phyloP scores from a whole-genome alignment of 177 flowering plant species.

The Vitis hybrid region DNA sequence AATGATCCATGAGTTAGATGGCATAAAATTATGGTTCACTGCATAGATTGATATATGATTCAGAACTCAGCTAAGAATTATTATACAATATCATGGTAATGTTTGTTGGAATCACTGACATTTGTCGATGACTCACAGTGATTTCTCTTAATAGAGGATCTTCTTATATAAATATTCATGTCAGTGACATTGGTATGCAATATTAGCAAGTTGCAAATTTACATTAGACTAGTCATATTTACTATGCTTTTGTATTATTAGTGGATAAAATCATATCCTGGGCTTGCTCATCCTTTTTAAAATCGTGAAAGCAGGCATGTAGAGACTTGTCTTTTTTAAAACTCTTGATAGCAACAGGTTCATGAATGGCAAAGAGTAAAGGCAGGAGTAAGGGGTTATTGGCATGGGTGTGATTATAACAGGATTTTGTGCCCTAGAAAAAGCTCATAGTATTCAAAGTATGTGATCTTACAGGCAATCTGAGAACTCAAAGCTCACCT shows the following conservation, averaged over 20 bases:
- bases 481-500: background rate
- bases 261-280: background rate
- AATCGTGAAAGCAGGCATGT: background rate
- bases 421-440: background rate
- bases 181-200: background rate
- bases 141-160: background rate
- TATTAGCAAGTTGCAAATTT: background rate
- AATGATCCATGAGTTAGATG: too few species aligned
- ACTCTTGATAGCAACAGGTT: background rate
- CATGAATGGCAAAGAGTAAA: background rate
- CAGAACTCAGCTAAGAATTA: background rate
- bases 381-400: background rate
- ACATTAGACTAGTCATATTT: background rate
- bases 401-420: constrained; percentile 7
- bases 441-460: background rate
- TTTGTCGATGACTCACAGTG: background rate
- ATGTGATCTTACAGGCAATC: background rate
- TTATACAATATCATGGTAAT: background rate
- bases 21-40: background rate
- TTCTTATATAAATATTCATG: background rate
- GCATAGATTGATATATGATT: background rate
- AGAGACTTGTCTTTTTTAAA: background rate
- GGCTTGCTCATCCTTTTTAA: background rate
- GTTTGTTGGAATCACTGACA: background rate
- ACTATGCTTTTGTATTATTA: background rate